Evolutionary conservation across 2,329 filamentous ascomycete species (phyloP).

Genomic region (Pestalotiopsis fici): DNA sequence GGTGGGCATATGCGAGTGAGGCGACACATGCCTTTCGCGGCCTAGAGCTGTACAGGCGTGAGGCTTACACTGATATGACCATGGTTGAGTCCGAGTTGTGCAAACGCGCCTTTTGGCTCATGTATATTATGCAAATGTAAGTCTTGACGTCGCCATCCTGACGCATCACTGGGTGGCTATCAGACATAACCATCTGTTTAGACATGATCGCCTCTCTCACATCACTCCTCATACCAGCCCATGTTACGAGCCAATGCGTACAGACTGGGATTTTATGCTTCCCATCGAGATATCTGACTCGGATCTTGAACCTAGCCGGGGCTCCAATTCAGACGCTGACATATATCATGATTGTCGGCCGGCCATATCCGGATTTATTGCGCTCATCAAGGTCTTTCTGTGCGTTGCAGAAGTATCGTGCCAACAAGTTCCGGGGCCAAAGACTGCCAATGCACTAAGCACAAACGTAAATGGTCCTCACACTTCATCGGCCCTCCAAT

Average conservation of each 20-base stretch:
- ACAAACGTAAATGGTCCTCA: background rate
- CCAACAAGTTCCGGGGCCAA: background rate
- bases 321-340: background rate
- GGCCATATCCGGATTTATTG: slow-evolving; percentile 19
- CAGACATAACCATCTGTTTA: background rate
- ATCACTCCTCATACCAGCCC: slow-evolving; percentile 17
- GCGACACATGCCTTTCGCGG: slow-evolving; percentile 12
- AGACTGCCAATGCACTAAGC: background rate
- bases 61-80: slow-evolving; percentile 9
- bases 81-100: slow-evolving; percentile 16
- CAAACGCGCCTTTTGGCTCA: slow-evolving; percentile 24
- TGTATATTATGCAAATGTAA: slow-evolving; percentile 23
- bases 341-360: background rate
- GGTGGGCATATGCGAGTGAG: slow-evolving; percentile 15
- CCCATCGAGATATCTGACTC: slow-evolving; percentile 19
- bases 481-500: background rate
- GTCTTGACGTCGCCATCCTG: background rate
- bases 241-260: slow-evolving; percentile 18
- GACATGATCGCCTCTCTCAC: slow-evolving; percentile 19
- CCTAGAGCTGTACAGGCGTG: slow-evolving; percentile 6
- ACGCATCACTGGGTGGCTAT: background rate
- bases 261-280: slow-evolving; percentile 23
- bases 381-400: slow-evolving; percentile 20
- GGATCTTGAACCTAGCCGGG: background rate
- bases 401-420: background rate